Conservation (phyloP, 2,329 filamentous ascomycete species). For the Drechslerella dactyloides region DNA sequence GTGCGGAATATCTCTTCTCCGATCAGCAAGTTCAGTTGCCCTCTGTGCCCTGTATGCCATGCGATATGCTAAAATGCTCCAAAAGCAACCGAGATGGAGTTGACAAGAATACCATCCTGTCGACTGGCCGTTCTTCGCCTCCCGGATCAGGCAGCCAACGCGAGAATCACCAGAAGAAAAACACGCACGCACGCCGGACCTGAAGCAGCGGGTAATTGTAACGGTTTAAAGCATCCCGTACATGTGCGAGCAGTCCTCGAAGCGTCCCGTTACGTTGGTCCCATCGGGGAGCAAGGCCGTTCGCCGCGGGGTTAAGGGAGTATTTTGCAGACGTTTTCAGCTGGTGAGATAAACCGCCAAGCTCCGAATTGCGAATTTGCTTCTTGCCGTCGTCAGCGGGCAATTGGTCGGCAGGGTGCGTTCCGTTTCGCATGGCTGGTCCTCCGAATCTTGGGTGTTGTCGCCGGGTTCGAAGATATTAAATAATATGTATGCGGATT, state of each 20-base stretch:
- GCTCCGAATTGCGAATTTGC: constrained; percentile 50
- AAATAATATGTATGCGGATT: not conserved
- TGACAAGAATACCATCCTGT: not conserved
- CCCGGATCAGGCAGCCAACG: constrained; percentile 39
- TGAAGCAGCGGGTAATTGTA: constrained; percentile 35
- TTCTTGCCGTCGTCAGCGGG: constrained; percentile 14
- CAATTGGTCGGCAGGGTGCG: constrained; percentile 33
- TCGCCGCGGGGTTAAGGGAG: constrained; percentile 47
- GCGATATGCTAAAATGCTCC: too few relatives aligned
- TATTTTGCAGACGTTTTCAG: constrained; percentile 21
- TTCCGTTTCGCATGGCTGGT: constrained; percentile 21
- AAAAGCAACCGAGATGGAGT: not conserved
- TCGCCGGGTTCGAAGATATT: constrained; percentile 9
- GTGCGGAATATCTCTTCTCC: not conserved
- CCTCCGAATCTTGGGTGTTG: constrained; percentile 24
- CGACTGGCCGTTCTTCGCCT: constrained; percentile 16
- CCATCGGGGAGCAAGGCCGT: constrained; percentile 8
- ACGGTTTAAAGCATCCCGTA: not conserved
- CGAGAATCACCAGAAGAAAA: constrained; percentile 23
- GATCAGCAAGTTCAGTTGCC: too few relatives aligned
- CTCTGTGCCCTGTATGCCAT: too few relatives aligned
- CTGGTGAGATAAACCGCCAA: constrained; percentile 33
- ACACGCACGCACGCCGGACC: not conserved
- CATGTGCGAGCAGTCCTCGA: not conserved
- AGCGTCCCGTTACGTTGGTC: not conserved